Evolutionary conservation across 306 rosid genomes (phyloP), one percentile per base, ranked within the genome.

Genomic region (Erythrophleum fordii): DNA sequence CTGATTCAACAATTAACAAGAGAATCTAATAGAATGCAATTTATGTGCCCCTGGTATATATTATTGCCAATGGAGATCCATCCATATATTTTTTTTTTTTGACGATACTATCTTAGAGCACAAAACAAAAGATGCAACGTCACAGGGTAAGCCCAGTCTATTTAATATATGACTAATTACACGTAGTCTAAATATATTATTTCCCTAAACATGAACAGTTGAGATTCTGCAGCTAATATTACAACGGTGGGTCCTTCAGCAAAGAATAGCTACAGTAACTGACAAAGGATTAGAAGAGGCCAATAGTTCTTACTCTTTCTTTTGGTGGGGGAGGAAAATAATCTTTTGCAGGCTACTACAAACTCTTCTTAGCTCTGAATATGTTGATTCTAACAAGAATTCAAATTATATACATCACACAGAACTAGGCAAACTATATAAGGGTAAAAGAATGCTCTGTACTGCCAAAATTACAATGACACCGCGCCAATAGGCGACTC

Each of bases 381-480:
- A 55, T 55, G 76, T 60, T 81, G 83, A 75, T 68, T 75, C 76
- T 80, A 80, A 82, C 75, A 81, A 44, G 41, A 74, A 77, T 55
- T 71, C 79, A 44, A 77, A 72, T 76, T 18, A 78, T 82, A 84
- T 81, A 83, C 65, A 82, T 68, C 79, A 80, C 84, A 74, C 73
- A 76, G 64, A 58, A 56, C 65, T 81, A 41, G 61, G 58, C 80
- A 74, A 79, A 82, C 17, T 5, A 73, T 48, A 73, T 51, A 71
- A 61, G 75, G 82, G 31, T 51, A 67, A 82, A 86, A 80, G 59
- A 85, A 82, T 80, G 82, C 83, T 80, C 85, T 66, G 34, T 73
- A 52, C 91, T 83, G 84, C 88, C 91, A 85, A 87, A 89, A 88
- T 78, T 87, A 82, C 84, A 81, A 84, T 80, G 82, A 78, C 86